phyloP scores from a whole-genome alignment of 1,284 basidiomycete species.

The Leucocoprinus gongylophorus region DNA sequence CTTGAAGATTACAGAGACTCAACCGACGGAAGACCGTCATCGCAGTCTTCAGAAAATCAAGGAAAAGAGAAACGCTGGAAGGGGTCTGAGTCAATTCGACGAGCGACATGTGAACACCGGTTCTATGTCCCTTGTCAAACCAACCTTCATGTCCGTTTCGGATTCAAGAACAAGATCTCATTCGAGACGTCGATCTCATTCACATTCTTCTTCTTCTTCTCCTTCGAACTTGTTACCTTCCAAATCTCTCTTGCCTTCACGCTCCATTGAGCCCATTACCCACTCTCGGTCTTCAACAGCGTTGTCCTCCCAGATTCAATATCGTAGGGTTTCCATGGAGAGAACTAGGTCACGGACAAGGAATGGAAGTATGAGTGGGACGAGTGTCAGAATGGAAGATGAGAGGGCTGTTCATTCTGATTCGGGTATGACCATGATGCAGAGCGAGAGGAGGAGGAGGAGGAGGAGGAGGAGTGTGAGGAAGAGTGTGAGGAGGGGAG shows the following conservation, averaged over 20 bases:
- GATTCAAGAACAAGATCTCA: neutral
- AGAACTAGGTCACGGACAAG: neutral
- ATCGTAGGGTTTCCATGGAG: neutral
- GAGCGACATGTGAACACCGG: constrained; percentile 1
- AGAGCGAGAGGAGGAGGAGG: neutral
- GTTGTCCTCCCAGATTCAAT: neutral
- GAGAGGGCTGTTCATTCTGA: constrained; percentile 2
- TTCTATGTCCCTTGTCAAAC: neutral
- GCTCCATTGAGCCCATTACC: neutral
- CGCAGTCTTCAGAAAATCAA: constrained; percentile 33
- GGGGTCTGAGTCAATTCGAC: constrained; percentile 16
- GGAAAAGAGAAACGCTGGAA: constrained; percentile 29
- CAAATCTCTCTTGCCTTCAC: neutral
- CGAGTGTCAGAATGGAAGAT: neutral
- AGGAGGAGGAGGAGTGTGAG: neutral
- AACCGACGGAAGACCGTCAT: constrained; percentile 40
- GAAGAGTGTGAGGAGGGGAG: no score
- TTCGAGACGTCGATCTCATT: neutral
- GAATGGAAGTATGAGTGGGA: neutral
- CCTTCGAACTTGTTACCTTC: neutral
- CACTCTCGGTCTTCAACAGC: neutral
- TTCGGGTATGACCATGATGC: neutral
- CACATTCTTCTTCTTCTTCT: neutral
- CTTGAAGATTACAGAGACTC: neutral
- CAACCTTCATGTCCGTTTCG: neutral